These are phyloP conservation scores for Cinchona pubescens DNA, from an alignment of 257 asterid species.

Conservation along the genomic window DNA sequence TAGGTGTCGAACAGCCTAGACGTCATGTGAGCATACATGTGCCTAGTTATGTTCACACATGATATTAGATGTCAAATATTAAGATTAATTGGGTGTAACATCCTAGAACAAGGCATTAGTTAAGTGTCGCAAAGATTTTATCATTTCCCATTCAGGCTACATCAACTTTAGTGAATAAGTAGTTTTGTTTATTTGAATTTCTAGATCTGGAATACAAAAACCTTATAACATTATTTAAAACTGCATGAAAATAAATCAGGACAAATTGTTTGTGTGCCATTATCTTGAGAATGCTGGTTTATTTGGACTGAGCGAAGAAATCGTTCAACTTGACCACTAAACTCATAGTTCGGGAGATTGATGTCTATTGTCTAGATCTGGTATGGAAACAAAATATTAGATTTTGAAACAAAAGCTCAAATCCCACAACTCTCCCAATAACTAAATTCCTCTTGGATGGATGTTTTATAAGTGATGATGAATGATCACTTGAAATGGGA, in stretches of 20 bases:
- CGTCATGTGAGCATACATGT: conserved; percentile 1
- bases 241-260: neutral
- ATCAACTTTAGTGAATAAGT: neutral
- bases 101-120: neutral
- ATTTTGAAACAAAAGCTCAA: conserved; percentile 4
- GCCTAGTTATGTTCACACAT: neutral
- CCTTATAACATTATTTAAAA: neutral
- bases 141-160: neutral
- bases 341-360: neutral
- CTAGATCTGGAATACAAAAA: neutral
- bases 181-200: neutral
- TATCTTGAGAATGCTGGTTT: neutral
- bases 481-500: neutral
- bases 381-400: neutral
- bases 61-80: neutral
- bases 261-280: neutral
- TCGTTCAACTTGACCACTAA: neutral
- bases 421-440: no score
- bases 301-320: neutral
- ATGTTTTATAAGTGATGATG: neutral
- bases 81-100: neutral
- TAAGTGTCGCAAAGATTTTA: neutral
- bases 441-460: neutral
- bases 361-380: neutral
- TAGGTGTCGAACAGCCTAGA: neutral